Base-by-base conservation (phyloP, 768 basidiomycete species). In the Hortiboletus campestris region DNA sequence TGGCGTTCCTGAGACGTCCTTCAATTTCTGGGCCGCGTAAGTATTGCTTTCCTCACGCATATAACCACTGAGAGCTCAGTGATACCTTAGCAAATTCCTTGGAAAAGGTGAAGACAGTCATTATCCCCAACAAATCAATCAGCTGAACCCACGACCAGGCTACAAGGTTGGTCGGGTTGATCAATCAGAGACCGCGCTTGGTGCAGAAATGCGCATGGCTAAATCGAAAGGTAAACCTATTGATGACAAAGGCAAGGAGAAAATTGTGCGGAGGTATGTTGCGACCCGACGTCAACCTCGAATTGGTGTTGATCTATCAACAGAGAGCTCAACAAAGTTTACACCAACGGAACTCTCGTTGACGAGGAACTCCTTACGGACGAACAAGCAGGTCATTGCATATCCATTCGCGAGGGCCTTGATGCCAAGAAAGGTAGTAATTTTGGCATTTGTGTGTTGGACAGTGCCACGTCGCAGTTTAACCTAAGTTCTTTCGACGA, bases 141-240 rank as follows among this genome's bases (percentile, higher is more conserved):
- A 17, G 14, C 47, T 62, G 16, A 44, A 56, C 46, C 9, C 4
- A 36, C 2, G 9, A 11, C 10, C 25, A 89, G 91, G 92, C 0
- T 89, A 94, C 74, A 95, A 95, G 72, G 92, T 99, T 49, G 97
- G 97, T 8, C 86, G 91, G 13, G 97, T 99, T 17, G 96, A 98
- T 66, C 97, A 99, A 71, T 85, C 88, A 1, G 97, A 99, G 75
- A 99, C 97, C 0, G 94, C 94, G 0, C 85, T 99, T 12, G 97
- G 96, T 22, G 93, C 92, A 20, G 96, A 98, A 72, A 96, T 98
- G 91, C 88, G 96, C 29, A 71, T 89, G 56, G 91, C 91, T 20
- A 89, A 89, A 63, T 73, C 73, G 16, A 78, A 75, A 59, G 73
- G 72, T 47, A 80, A 74, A 70, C 11, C 76, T 67, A 39, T 64